A percentile compares a stretch with the other conserved stretches of the same genome.
phyloP scores from a whole-genome alignment of 768 basidiomycete species.

The Boletus vermiculosoides region DNA sequence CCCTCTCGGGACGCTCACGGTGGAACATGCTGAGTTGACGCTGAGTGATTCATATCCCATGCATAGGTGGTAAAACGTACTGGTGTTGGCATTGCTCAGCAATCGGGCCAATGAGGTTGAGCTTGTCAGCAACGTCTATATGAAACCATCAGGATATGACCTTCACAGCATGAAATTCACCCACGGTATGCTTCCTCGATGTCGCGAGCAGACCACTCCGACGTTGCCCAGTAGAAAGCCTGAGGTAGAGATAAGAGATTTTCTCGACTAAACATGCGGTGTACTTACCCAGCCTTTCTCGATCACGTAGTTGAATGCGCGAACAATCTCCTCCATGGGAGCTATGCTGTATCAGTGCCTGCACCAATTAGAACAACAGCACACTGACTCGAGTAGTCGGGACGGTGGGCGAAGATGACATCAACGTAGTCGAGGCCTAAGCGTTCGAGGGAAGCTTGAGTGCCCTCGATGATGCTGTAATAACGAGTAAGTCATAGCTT shows the following conservation, averaged over 20 bases:
- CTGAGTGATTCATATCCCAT: not conserved
- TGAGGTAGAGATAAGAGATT: constrained; percentile 4
- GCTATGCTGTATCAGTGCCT: constrained; percentile 21
- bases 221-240: constrained; percentile 50
- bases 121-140: constrained; percentile 47
- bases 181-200: constrained; percentile 45
- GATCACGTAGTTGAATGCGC: constrained; percentile 57
- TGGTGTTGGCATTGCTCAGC: constrained; percentile 53
- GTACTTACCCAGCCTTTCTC: constrained; percentile 43
- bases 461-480: constrained; percentile 52
- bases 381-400: constrained; percentile 37
- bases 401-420: constrained; percentile 49
- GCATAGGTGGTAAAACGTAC: constrained; percentile 20
- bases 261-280: not conserved
- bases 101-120: constrained; percentile 49
- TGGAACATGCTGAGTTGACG: constrained; percentile 43
- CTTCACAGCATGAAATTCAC: not conserved
- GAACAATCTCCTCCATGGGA: constrained; percentile 54
- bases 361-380: not conserved
- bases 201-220: constrained; percentile 55
- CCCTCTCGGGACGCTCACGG: constrained; percentile 54
- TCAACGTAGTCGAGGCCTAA: constrained; percentile 56
- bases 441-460: constrained; percentile 48
- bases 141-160: not conserved
- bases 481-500: not conserved